Evolutionary conservation across 768 basidiomycete species (phyloP).

Genomic region (Sarcomyxa edulis): DNA sequence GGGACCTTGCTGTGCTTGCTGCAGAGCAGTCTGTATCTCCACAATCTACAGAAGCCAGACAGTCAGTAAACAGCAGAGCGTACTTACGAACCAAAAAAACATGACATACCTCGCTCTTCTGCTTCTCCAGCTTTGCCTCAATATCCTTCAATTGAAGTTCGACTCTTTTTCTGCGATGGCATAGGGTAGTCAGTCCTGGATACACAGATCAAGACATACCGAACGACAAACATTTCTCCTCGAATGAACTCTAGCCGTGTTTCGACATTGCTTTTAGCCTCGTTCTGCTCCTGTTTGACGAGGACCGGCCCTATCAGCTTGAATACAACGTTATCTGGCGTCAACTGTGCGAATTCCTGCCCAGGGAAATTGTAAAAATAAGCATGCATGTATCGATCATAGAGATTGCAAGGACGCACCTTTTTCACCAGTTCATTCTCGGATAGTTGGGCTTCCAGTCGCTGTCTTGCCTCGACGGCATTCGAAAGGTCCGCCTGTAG

Average conservation of each 20-base stretch:
- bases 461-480: constrained; percentile 76
- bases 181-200: not conserved
- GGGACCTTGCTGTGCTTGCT: no score
- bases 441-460: constrained; percentile 83
- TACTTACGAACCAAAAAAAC: constrained; percentile 3
- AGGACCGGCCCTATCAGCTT: constrained; percentile 91
- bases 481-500: constrained; percentile 69
- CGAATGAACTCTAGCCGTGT: constrained; percentile 87
- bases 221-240: constrained; percentile 80
- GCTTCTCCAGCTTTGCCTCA: constrained; percentile 70
- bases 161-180: constrained; percentile 54
- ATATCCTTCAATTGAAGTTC: constrained; percentile 80
- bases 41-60: constrained; percentile 37
- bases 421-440: constrained; percentile 94
- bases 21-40: constrained; percentile 58
- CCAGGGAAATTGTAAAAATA: not conserved
- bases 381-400: constrained; percentile 1
- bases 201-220: not conserved
- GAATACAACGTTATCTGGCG: constrained; percentile 75
- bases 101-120: constrained; percentile 68
- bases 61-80: no score
- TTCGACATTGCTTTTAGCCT: constrained; percentile 84
- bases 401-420: constrained; percentile 31
- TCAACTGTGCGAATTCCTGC: constrained; percentile 82
- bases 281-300: constrained; percentile 81